Evolutionary conservation across 2,329 filamentous ascomycete species (phyloP).

Genomic region (Karstenula rhodostoma): DNA sequence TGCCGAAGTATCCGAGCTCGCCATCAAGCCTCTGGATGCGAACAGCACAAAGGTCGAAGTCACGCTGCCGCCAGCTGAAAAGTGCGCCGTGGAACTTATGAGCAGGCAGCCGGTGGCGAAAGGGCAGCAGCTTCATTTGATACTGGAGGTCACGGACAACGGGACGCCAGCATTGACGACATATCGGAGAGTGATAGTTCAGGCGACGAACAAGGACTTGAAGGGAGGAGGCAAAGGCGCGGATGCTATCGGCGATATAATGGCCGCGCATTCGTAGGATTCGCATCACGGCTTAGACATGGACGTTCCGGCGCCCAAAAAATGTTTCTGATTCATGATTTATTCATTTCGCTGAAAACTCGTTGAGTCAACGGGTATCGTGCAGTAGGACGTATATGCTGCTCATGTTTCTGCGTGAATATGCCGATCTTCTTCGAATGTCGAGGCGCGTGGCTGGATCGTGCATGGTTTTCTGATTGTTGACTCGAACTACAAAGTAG

Average conservation of each 20-base stretch:
- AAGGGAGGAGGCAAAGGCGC: constrained; percentile 27
- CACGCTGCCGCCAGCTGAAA: constrained; percentile 53
- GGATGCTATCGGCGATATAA: constrained; percentile 13
- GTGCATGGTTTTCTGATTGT: no score
- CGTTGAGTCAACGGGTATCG: no score
- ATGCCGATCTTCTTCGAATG: no score
- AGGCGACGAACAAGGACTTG: constrained; percentile 43
- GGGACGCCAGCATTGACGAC: constrained; percentile 56
- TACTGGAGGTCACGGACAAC: constrained; percentile 59
- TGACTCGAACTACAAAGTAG: no score
- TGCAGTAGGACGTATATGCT: no score
- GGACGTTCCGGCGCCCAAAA: background rate
- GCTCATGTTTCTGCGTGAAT: no score
- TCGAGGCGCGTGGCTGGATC: no score
- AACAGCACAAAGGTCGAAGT: constrained; percentile 46
- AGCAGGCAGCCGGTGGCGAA: constrained; percentile 47
- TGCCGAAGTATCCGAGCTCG: constrained; percentile 52
- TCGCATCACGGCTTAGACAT: background rate
- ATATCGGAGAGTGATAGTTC: constrained; percentile 57
- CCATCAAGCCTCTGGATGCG: constrained; percentile 39
- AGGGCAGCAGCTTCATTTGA: constrained; percentile 59
- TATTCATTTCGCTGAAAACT: no score
- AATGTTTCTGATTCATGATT: background rate
- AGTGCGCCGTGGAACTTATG: constrained; percentile 50
- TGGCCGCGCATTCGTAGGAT: constrained; percentile 6